Evolutionary conservation across 2,329 filamentous ascomycete species (phyloP).

Genomic region (Tolypocladium endophyticum): DNA sequence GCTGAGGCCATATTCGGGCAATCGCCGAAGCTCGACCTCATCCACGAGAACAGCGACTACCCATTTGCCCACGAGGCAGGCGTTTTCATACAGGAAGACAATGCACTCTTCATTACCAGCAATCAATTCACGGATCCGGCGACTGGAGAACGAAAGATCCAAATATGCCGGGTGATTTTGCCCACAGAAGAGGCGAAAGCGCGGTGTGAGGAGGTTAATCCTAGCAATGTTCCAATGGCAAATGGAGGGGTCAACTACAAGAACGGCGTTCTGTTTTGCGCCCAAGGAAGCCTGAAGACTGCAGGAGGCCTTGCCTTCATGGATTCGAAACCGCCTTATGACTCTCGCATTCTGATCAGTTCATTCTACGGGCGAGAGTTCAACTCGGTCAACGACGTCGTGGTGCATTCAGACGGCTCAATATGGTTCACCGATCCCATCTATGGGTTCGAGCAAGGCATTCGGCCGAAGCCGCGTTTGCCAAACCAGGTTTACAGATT

Average conservation of each 20-base stretch:
- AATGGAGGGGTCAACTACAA: slow-evolving; percentile 39
- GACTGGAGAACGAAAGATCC: slow-evolving; percentile 13
- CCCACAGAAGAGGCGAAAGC: slow-evolving; percentile 4
- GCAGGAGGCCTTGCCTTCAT: slow-evolving; percentile 21
- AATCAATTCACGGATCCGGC: slow-evolving; percentile 15
- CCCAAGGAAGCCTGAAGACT: slow-evolving; percentile 20
- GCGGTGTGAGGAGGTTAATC: slow-evolving; percentile 21
- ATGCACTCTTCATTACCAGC: slow-evolving; percentile 22
- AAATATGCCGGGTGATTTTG: slow-evolving; percentile 17
- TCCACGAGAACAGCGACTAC: slow-evolving; percentile 25
- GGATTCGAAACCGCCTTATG: slow-evolving; percentile 19
- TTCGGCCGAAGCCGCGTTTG: slow-evolving; percentile 29
- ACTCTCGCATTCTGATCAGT: slow-evolving; percentile 17
- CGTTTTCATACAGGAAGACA: slow-evolving; percentile 18
- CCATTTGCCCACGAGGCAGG: slow-evolving; percentile 40
- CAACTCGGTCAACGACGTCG: slow-evolving; percentile 39
- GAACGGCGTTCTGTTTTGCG: slow-evolving; percentile 27
- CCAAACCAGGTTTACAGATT: slow-evolving; percentile 39
- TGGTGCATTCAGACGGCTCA: slow-evolving; percentile 27
- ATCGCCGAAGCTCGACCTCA: slow-evolving; percentile 21
- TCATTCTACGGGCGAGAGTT: slow-evolving; percentile 33
- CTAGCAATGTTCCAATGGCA: slow-evolving; percentile 27
- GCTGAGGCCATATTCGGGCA: slow-evolving; percentile 21
- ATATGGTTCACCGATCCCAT: slow-evolving; percentile 41
- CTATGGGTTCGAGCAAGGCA: slow-evolving; percentile 37